Conservation (phyloP, 257 asterid genomes). For the Solanum ossicruentum region DNA sequence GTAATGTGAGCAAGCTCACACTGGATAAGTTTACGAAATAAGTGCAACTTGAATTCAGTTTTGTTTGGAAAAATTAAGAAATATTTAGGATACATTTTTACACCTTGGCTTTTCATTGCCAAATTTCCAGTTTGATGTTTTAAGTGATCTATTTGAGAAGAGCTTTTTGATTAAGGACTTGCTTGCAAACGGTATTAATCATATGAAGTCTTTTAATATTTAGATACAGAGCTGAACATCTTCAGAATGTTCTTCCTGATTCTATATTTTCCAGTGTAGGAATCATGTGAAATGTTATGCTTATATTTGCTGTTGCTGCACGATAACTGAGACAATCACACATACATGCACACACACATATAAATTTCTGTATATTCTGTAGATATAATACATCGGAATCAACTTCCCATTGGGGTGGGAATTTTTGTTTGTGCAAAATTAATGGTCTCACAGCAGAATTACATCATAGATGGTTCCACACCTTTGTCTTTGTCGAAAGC, state of each 20-base stretch:
- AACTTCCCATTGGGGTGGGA: not conserved
- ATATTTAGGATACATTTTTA: not conserved
- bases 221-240: not conserved
- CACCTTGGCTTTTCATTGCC: not conserved
- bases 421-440: not conserved
- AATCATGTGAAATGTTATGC: not conserved
- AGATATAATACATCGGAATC: not conserved
- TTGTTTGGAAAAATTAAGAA: not conserved
- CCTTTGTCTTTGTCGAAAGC: not conserved
- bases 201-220: not conserved
- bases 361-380: not conserved
- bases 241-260: not conserved
- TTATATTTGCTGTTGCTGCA: not conserved
- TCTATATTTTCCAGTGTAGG: not conserved
- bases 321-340: not conserved
- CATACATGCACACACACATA: not conserved
- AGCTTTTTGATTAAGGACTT: not conserved
- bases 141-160: not conserved
- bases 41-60: not conserved
- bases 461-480: not conserved
- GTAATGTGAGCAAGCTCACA: not conserved
- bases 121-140: not conserved
- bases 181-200: not conserved
- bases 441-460: not conserved
- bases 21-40: not conserved